Evolutionary conservation across 1,139 yeast genomes (phyloP).

Genomic region (Sugiyamaella paludigena): DNA sequence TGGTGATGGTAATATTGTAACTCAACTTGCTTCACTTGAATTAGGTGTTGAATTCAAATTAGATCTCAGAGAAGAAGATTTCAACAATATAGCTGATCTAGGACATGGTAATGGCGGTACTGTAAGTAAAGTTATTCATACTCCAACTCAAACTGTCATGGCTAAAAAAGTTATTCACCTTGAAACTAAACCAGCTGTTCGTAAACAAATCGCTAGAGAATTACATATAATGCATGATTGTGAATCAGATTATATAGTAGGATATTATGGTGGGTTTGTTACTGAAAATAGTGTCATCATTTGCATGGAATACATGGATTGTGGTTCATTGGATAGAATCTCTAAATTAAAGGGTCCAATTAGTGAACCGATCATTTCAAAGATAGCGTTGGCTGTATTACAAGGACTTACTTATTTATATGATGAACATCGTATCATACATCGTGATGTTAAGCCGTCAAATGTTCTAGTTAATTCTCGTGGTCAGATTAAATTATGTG

Average conservation of each 20-base stretch:
- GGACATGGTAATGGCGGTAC: slow-evolving; percentile 96
- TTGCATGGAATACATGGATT: slow-evolving; percentile 95
- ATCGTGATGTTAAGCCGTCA: slow-evolving; percentile 89
- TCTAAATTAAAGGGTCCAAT: slow-evolving; percentile 51
- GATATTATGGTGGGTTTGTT: slow-evolving; percentile 85
- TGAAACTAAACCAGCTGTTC: slow-evolving; percentile 77
- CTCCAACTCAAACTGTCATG: slow-evolving; percentile 84
- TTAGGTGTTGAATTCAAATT: slow-evolving; percentile 50
- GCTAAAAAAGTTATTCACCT: slow-evolving; percentile 87
- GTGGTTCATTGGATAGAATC: slow-evolving; percentile 86
- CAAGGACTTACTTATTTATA: slow-evolving; percentile 81
- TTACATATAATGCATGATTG: slow-evolving; percentile 89
- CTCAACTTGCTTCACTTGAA: slow-evolving; percentile 39
- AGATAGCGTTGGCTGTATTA: slow-evolving; percentile 72
- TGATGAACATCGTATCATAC: slow-evolving; percentile 79
- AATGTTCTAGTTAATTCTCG: slow-evolving; percentile 76
- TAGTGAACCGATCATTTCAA: slow-evolving; percentile 67
- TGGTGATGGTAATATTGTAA: slow-evolving; percentile 27
- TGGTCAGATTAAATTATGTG: slow-evolving; percentile 83
- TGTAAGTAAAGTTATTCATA: slow-evolving; percentile 82
- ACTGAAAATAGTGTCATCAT: slow-evolving; percentile 65
- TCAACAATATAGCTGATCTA: slow-evolving; percentile 68
- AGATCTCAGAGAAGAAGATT: slow-evolving; percentile 61
- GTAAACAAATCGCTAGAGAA: slow-evolving; percentile 85
- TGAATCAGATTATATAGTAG: slow-evolving; percentile 72